phyloP scores from a whole-genome alignment of 2,329 filamentous ascomycete genomes.

The Trichoderma cornu-damae region DNA sequence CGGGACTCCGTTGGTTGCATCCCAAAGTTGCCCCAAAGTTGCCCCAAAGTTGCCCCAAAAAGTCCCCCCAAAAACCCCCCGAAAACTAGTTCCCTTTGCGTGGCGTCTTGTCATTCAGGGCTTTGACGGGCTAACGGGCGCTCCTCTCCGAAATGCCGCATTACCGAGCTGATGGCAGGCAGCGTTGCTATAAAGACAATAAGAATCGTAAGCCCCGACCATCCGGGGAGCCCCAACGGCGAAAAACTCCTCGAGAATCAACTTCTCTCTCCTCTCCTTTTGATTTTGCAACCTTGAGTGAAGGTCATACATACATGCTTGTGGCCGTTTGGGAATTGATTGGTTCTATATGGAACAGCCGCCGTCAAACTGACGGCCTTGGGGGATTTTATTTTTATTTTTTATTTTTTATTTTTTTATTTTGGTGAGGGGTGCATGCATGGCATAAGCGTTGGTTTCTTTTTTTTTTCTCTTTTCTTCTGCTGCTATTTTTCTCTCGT shows the following conservation, averaged over 20 bases:
- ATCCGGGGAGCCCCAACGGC: neutral
- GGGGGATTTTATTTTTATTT: too few relatives aligned
- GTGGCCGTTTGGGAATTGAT: neutral
- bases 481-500: too few relatives aligned
- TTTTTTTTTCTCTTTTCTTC: neutral
- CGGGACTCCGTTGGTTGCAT: too few relatives aligned
- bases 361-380: slow-evolving; percentile 1
- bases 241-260: neutral
- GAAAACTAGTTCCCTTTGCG: too few relatives aligned
- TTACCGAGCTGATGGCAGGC: neutral
- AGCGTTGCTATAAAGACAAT: too few relatives aligned
- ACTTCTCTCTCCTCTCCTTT: neutral
- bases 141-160: slow-evolving; percentile 6
- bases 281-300: too few relatives aligned
- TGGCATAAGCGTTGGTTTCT: slow-evolving; percentile 11
- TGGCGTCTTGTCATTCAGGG: slow-evolving; percentile 1
- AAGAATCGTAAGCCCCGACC: neutral
- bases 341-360: neutral
- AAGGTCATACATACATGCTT: neutral
- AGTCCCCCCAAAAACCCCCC: too few relatives aligned
- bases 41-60: too few relatives aligned
- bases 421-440: slow-evolving; percentile 9
- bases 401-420: too few relatives aligned
- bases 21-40: too few relatives aligned
- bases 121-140: neutral